Conservation (phyloP, 1,139 yeast species). For the Yamadazyma blattariae region DNA sequence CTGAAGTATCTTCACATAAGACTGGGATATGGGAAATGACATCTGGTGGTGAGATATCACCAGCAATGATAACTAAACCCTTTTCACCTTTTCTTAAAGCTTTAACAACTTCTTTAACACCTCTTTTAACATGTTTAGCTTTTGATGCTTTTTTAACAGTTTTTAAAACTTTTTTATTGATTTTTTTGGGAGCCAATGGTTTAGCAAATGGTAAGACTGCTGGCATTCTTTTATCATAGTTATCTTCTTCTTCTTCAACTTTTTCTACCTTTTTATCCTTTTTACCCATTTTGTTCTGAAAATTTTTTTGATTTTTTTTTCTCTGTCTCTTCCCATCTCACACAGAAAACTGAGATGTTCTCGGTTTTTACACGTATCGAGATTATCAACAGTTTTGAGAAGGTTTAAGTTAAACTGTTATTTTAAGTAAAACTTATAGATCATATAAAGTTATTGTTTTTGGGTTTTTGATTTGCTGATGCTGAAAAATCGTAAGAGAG, state of each 20-base stretch:
- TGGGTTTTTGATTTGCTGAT: too few species aligned
- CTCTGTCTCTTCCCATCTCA: slow-evolving; percentile 2
- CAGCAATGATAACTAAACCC: slow-evolving; percentile 94
- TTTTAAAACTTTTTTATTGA: slow-evolving; percentile 92
- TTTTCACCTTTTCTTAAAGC: slow-evolving; percentile 97
- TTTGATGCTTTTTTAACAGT: slow-evolving; percentile 96
- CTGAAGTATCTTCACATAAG: slow-evolving; percentile 88
- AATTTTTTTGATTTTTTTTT: slow-evolving; percentile 8
- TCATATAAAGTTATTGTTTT: too few species aligned
- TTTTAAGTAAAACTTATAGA: too few species aligned
- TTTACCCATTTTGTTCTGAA: slow-evolving; percentile 44
- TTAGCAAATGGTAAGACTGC: slow-evolving; percentile 90
- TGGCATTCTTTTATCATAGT: slow-evolving; percentile 87
- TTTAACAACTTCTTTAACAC: slow-evolving; percentile 98
- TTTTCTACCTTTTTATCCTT: slow-evolving; percentile 32
- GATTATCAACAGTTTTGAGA: slow-evolving; percentile 1
- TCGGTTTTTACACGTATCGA: slow-evolving; percentile 3
- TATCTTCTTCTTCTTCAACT: slow-evolving; percentile 58
- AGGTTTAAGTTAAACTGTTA: too few species aligned
- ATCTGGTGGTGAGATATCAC: slow-evolving; percentile 96
- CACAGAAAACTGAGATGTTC: slow-evolving; percentile 10
- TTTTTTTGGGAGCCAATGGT: slow-evolving; percentile 94
- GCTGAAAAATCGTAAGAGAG: slow-evolving; percentile 1
- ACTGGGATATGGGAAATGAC: slow-evolving; percentile 97
- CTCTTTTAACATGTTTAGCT: slow-evolving; percentile 97